Evolutionary conservation across 2,329 filamentous ascomycete species (phyloP).

Genomic region (Fusarium compactum): DNA sequence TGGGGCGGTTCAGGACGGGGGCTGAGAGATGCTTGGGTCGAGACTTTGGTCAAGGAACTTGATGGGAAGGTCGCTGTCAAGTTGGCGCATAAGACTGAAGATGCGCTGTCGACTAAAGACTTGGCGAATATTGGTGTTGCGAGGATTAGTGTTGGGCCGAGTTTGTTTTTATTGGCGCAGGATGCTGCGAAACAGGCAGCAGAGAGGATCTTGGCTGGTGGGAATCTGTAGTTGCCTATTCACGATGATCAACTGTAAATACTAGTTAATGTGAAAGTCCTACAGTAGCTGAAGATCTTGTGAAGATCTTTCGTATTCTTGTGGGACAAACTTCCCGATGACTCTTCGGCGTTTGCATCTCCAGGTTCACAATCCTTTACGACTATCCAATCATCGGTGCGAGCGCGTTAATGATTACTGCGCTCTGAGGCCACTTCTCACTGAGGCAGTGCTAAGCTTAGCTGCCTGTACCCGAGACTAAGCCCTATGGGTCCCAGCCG

Average conservation of each 20-base stretch:
- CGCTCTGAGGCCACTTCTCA: not conserved
- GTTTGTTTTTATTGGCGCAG: slow-evolving; percentile 58
- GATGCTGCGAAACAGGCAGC: slow-evolving; percentile 53
- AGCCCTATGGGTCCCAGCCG: slow-evolving; percentile 16
- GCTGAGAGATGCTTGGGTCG: slow-evolving; percentile 60
- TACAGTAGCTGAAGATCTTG: not conserved
- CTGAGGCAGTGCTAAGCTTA: not conserved
- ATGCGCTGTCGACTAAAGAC: slow-evolving; percentile 58
- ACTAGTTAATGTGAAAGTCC: not conserved
- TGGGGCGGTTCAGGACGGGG: slow-evolving; percentile 64
- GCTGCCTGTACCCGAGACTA: slow-evolving; percentile 11
- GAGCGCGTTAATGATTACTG: not conserved
- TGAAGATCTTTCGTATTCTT: not conserved
- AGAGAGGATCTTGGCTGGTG: slow-evolving; percentile 47
- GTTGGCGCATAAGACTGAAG: slow-evolving; percentile 50
- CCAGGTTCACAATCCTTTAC: not conserved
- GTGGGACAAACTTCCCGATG: not conserved
- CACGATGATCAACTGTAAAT: not conserved
- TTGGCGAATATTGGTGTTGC: slow-evolving; percentile 64
- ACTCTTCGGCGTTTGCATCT: not conserved
- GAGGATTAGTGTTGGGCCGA: slow-evolving; percentile 67
- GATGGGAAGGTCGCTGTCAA: slow-evolving; percentile 64
- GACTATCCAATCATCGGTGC: not conserved
- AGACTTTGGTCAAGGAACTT: slow-evolving; percentile 60
- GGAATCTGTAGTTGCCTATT: slow-evolving; percentile 29